Conservation (phyloP, 768 basidiomycete genomes). For the Collybia mongolica region DNA sequence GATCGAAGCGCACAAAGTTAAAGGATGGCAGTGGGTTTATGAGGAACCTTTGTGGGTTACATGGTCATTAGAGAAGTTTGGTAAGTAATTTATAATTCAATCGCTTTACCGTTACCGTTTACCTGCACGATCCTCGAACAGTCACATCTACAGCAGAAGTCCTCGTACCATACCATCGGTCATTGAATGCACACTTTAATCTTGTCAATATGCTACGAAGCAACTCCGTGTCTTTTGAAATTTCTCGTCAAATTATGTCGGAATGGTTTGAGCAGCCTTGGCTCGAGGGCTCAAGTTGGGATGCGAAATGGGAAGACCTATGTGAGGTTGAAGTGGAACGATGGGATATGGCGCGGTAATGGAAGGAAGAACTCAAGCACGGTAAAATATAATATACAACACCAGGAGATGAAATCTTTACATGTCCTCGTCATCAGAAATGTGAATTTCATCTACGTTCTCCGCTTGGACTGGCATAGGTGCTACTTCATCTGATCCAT, state of each 20-base stretch:
- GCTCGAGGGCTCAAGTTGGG: slow-evolving; percentile 70
- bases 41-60: slow-evolving; percentile 79
- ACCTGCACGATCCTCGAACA: slow-evolving; percentile 20
- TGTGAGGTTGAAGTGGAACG: slow-evolving; percentile 75
- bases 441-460: slow-evolving; percentile 86
- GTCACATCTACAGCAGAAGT: slow-evolving; percentile 57
- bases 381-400: slow-evolving; percentile 11
- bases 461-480: slow-evolving; percentile 29
- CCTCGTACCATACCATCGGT: slow-evolving; percentile 65
- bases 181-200: slow-evolving; percentile 53
- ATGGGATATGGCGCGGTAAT: slow-evolving; percentile 43
- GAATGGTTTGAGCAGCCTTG: slow-evolving; percentile 71
- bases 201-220: slow-evolving; percentile 57
- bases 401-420: slow-evolving; percentile 6
- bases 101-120: neutral
- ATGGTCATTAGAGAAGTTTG: slow-evolving; percentile 80
- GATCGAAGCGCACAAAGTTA: slow-evolving; percentile 66
- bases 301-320: slow-evolving; percentile 73
- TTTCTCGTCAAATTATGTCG: slow-evolving; percentile 57
- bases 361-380: slow-evolving; percentile 10
- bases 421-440: slow-evolving; percentile 77
- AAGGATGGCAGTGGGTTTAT: slow-evolving; percentile 70
- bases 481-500: slow-evolving; percentile 23
- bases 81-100: slow-evolving; percentile 31
- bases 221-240: slow-evolving; percentile 71